Evolutionary conservation across 192 early-diverging fungal species (phyloP).

Genomic region (Chytriomyces sp.): DNA sequence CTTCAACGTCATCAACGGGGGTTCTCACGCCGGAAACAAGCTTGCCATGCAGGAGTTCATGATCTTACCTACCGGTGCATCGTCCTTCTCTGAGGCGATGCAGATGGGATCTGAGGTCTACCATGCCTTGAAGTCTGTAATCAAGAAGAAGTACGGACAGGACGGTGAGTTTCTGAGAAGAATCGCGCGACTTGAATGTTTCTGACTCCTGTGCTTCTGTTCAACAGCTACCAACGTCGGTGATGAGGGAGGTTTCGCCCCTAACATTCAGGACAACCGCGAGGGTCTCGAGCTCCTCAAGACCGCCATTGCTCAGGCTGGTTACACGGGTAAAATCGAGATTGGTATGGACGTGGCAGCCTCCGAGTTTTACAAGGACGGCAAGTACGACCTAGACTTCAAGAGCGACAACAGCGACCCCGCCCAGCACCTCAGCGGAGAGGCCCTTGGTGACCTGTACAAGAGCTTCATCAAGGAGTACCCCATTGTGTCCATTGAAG

Average conservation of each 20-base stretch:
- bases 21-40: conserved; percentile 99
- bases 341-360: conserved; percentile 99
- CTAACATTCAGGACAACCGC: conserved; percentile 95
- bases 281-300: conserved; percentile 94
- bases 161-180: conserved; percentile 52
- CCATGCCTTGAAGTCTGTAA: conserved; percentile 93
- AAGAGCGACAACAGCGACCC: conserved; percentile 87
- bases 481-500: conserved; percentile 91
- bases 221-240: conserved; percentile 92
- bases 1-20: conserved; percentile 99
- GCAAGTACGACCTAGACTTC: conserved; percentile 98
- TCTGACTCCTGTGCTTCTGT: neutral
- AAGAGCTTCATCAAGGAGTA: conserved; percentile 76
- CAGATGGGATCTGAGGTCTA: conserved; percentile 97
- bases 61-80: conserved; percentile 96
- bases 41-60: conserved; percentile 99
- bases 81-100: conserved; percentile 94
- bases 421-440: conserved; percentile 70
- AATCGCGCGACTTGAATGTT: neutral
- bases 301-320: conserved; percentile 88
- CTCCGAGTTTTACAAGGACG: conserved; percentile 96
- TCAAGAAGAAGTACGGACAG: conserved; percentile 98
- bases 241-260: conserved; percentile 99
- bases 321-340: conserved; percentile 94
- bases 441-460: conserved; percentile 86